Evolutionary conservation across 495 filamentous ascomycete genomes (phyloP).

Genomic region (Penicillium dipodomyicola): DNA sequence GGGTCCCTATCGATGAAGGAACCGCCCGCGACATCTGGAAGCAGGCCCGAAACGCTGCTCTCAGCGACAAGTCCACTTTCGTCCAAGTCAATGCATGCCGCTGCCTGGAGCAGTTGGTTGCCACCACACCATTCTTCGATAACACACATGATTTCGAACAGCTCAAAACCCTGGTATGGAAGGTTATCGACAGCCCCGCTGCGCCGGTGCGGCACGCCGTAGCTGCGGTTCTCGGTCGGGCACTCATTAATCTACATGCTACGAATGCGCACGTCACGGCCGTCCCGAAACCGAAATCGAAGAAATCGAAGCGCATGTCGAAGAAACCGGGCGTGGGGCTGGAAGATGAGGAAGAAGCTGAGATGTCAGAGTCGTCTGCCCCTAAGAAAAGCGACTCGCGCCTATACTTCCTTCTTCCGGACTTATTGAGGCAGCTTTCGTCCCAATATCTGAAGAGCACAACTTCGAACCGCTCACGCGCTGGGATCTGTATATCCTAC

Average conservation of each 20-base stretch:
- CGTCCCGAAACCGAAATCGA: constrained; percentile 63
- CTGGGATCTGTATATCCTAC: constrained; percentile 85
- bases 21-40: constrained; percentile 94
- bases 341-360: constrained; percentile 71
- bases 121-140: constrained; percentile 74
- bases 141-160: constrained; percentile 91
- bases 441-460: constrained; percentile 76
- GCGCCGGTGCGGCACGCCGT: constrained; percentile 76
- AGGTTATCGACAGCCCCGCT: constrained; percentile 75
- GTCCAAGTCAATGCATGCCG: constrained; percentile 78
- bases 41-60: constrained; percentile 72
- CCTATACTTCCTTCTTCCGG: constrained; percentile 70
- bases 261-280: constrained; percentile 53
- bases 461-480: constrained; percentile 75
- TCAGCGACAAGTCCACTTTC: constrained; percentile 75
- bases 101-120: constrained; percentile 72
- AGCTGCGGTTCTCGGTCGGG: constrained; percentile 78
- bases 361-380: constrained; percentile 67
- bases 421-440: constrained; percentile 79
- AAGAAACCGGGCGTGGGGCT: constrained; percentile 65
- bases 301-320: constrained; percentile 68
- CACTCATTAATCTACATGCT: constrained; percentile 76
- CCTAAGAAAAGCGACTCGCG: constrained; percentile 65
- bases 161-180: constrained; percentile 74
- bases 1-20: constrained; percentile 74